Base-by-base conservation (phyloP, 2,329 filamentous ascomycete genomes). In the Phialophora chinensis region DNA sequence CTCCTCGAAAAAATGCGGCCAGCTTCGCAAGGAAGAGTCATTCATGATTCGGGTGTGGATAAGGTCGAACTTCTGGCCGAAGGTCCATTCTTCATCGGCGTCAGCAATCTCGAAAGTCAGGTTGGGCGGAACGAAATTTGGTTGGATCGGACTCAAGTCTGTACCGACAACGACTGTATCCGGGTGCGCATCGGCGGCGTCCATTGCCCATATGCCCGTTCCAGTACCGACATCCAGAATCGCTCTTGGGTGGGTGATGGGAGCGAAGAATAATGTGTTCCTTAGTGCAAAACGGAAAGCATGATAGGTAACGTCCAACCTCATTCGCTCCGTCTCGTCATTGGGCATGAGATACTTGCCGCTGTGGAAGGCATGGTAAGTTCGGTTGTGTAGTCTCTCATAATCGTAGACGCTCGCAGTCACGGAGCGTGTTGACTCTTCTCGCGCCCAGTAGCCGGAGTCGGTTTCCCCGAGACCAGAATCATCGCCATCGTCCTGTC, bases 31-130 rank as follows among this genome's bases (percentile, higher is more conserved):
- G 1, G 82, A 84, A 35, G 49, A 66, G 78, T 85, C 82, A 12
- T 83, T 83, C 1, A 84, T 84, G 63, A 85, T 82, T 4, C 87
- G 80, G 14, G 83, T 82, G 72, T 88, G 86, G 44, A 89, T 82
- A 65, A 86, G 87, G 73, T 89, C 86, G 60, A 87, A 88, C 23
- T 44, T 60, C 64, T 86, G 81, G 3, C 74, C 71, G 66, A 86
- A 82, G 20, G 85, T 73, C 86, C 86, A 88, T 1, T 80, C 78
- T 65, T 81, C 82, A 74, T 88, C 86, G 25, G 84, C 79, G 66
- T 88, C 86, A 64, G 87, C 85, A 10, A 88, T 79, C 72, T 85
- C 77, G 69, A 86, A 87, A 27, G 79, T 78, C 25, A 86, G 79
- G 66, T 87, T 87, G 4, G 85, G 81, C 4, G 85, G 85, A 8